These are phyloP conservation scores for Malania oleifera DNA, from an alignment of 164 flowering plant genomes.

Conservation along the genomic window DNA sequence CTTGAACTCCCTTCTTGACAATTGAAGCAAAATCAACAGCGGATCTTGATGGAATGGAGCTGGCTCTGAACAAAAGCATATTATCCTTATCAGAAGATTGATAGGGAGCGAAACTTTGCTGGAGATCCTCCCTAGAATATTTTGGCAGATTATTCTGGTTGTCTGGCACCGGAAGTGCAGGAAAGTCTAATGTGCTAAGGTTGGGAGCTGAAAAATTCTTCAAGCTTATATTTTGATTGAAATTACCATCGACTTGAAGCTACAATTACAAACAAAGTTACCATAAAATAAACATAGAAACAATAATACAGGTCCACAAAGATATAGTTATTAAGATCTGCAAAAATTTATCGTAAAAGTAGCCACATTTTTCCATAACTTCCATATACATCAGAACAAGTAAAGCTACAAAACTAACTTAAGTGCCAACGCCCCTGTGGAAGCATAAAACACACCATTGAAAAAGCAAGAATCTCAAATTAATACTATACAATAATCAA, in stretches of 20 bases:
- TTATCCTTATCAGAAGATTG: conserved; percentile 58
- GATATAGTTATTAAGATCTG: not conserved
- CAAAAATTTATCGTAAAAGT: not conserved
- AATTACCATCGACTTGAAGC: conserved; percentile 89
- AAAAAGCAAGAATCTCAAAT: not conserved
- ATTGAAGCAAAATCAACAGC: conserved; percentile 87
- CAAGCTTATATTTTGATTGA: conserved; percentile 53
- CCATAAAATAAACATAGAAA: not conserved
- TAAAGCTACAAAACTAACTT: not conserved
- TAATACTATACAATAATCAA: not conserved
- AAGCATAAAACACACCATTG: not conserved
- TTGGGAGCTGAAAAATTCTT: conserved; percentile 75
- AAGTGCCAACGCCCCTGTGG: not conserved
- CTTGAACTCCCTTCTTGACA: conserved; percentile 80
- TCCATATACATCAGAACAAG: not conserved
- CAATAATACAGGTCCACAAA: not conserved
- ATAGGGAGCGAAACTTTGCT: conserved; percentile 43
- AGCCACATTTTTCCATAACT: not conserved
- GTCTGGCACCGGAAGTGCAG: conserved; percentile 61
- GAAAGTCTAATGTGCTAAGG: conserved; percentile 74
- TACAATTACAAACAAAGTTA: conserved; percentile 33
- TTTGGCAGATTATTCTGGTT: conserved; percentile 44
- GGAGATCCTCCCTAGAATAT: conserved; percentile 53
- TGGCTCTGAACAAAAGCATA: conserved; percentile 55
- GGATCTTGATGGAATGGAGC: conserved; percentile 49